phyloP scores from a whole-genome alignment of 139 green algal species.

The Dunaliella sp. region DNA sequence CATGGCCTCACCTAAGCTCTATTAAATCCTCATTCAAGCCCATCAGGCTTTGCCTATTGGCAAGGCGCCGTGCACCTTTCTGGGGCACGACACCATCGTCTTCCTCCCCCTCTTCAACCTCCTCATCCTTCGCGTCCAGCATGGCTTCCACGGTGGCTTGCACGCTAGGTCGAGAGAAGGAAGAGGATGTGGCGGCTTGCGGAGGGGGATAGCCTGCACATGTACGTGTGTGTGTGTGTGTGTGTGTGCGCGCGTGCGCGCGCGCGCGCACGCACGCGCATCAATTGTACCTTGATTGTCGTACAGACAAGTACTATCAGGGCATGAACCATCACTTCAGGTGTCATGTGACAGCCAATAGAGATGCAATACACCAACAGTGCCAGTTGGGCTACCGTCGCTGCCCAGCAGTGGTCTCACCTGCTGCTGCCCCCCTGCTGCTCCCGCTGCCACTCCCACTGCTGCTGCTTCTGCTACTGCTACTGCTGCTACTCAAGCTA shows the following conservation, averaged over 20 bases:
- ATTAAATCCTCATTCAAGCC: constrained; percentile 7
- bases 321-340: no score
- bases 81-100: constrained; percentile 3
- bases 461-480: constrained; percentile 2
- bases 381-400: no score
- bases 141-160: background rate
- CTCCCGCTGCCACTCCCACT: background rate
- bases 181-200: background rate
- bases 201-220: background rate
- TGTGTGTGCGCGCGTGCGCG: background rate
- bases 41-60: constrained; percentile 13
- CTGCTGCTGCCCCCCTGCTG: background rate
- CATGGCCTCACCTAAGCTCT: constrained; percentile 6
- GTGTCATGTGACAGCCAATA: no score
- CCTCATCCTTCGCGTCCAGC: background rate
- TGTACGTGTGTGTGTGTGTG: background rate
- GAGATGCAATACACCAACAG: no score
- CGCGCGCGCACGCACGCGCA: no score
- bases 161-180: background rate
- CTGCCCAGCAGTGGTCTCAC: no score
- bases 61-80: constrained; percentile 8
- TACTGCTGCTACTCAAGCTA: no score
- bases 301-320: no score
- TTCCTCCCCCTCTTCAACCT: background rate
- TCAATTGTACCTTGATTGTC: no score